Evolutionary conservation across 2,329 filamentous ascomycete genomes (phyloP), one percentile per base, ranked within the genome.

Genomic region (Aaosphaeria arxii): DNA sequence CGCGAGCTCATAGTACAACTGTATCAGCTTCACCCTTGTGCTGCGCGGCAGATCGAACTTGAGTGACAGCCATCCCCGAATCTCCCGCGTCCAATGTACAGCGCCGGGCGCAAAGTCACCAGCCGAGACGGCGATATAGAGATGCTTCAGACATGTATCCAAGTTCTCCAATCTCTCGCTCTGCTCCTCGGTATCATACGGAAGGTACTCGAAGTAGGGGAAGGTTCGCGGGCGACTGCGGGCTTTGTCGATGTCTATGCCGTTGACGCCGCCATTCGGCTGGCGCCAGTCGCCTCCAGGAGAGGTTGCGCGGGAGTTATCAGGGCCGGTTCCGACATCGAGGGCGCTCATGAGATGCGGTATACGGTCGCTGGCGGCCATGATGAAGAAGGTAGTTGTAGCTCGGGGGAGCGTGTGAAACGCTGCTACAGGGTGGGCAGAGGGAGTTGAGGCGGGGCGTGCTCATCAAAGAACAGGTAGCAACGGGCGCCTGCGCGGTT

Each of bases 11-110:
- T 96, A 99, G 74, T 96, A 99, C 35, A 99, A 79, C 73, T 87
- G 88, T 30, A 94, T 88, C 30, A 99, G 82, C 70, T 84, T 89
- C 43, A 91, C 85, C 49, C 95, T 82, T 57, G 91, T 85, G 66
- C 87, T 86, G 61, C 89, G 84, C 42, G 90, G 89, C 67, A 96
- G 90, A 74, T 99, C 92, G 67, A 99, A 99, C 78, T 99, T 99
- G 71, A 99, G 84, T 46, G 87, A 88, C 57, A 99, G 79, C 94
- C 95, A 99, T 71, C 88, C 89, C 66, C 91, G 85, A 42, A 99
- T 85, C 80, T 99, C 94, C 58, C 92, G 85, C 11, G 94, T 96
- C 94, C 94, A 99, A 72, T 99, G 92, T 52, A 96, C 79, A 30
- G 92, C 94, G 32, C 94, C 94, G 0, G 92, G 89, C 28, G 88